Conservation (phyloP, 2,329 filamentous ascomycete genomes). For the Colletotrichum eleusines region DNA sequence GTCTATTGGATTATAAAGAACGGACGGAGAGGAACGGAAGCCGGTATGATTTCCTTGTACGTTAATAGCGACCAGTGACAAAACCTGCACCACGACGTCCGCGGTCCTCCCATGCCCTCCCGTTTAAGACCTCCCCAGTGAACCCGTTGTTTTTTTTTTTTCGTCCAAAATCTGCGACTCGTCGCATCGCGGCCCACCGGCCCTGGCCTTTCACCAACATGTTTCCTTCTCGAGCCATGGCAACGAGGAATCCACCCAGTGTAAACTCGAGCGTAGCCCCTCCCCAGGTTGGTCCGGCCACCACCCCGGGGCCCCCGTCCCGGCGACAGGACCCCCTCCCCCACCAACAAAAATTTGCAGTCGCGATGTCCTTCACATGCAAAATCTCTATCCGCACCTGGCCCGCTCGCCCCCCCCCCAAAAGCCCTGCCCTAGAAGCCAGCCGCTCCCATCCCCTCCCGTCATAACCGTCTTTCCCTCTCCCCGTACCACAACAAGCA, state of each 20-base stretch:
- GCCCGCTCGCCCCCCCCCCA: no score
- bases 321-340: neutral
- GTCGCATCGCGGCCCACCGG: neutral
- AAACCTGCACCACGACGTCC: neutral
- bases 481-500: rapidly evolving
- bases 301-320: neutral
- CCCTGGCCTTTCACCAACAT: neutral
- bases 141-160: neutral
- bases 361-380: conserved; percentile 4
- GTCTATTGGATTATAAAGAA: neutral
- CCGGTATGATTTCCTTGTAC: conserved; percentile 22
- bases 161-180: neutral
- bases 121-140: neutral
- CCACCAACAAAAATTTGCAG: conserved; percentile 13
- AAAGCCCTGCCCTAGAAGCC: neutral
- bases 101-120: neutral
- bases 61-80: conserved; percentile 25
- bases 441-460: neutral
- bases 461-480: rapidly evolving
- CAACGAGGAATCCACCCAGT: neutral
- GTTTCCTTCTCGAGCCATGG: neutral
- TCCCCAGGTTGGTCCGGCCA: neutral
- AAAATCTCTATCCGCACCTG: neutral
- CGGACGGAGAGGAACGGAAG: neutral
- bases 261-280: neutral